Conservation (phyloP, 2,329 filamentous ascomycete genomes). For the Ascochyta fabae region DNA sequence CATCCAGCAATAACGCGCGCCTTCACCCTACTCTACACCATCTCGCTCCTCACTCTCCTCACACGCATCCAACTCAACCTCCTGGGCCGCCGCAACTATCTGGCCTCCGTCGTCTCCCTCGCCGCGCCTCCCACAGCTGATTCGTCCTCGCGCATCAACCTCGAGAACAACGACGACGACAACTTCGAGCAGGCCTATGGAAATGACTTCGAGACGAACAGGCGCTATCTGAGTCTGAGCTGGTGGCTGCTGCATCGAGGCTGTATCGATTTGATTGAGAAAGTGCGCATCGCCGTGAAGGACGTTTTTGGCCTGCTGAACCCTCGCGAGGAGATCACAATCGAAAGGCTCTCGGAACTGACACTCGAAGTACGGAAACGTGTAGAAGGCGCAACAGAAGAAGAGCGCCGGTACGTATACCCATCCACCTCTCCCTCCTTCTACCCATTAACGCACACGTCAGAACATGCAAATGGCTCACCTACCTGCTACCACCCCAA, state of each 20-base stretch:
- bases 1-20: slow-evolving; percentile 80
- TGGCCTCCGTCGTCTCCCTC: slow-evolving; percentile 91
- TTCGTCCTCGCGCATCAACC: slow-evolving; percentile 76
- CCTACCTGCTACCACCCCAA: slow-evolving; percentile 79
- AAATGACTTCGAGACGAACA: slow-evolving; percentile 94
- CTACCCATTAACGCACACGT: slow-evolving; percentile 13
- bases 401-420: slow-evolving; percentile 61
- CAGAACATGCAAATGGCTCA: slow-evolving; percentile 74
- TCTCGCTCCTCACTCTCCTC: slow-evolving; percentile 86
- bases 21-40: slow-evolving; percentile 89
- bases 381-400: slow-evolving; percentile 76
- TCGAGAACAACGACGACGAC: slow-evolving; percentile 94
- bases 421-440: background rate
- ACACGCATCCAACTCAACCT: slow-evolving; percentile 97
- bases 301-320: slow-evolving; percentile 89
- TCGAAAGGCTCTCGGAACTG: slow-evolving; percentile 79
- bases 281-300: slow-evolving; percentile 83
- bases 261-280: slow-evolving; percentile 81
- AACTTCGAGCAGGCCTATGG: slow-evolving; percentile 81
- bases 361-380: slow-evolving; percentile 83
- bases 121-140: slow-evolving; percentile 71
- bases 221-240: slow-evolving; percentile 92
- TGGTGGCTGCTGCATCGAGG: slow-evolving; percentile 97
- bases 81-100: slow-evolving; percentile 90
- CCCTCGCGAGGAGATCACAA: slow-evolving; percentile 84